Base-by-base conservation (phyloP, 2,329 filamentous ascomycete species). In the Cladosporium phlei region DNA sequence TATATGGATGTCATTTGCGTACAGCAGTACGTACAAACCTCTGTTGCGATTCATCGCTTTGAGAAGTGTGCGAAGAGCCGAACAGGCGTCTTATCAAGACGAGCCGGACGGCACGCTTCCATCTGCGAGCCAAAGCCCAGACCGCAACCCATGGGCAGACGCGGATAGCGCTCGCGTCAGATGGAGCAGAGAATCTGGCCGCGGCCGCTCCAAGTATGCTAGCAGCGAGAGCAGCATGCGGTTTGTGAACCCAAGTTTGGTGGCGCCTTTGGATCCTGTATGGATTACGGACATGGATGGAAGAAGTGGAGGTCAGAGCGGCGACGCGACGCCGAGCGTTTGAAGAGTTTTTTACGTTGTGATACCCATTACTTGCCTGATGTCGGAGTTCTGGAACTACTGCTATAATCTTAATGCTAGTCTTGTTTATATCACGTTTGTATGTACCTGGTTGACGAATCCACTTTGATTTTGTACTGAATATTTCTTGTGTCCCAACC, bases 11-110 rank as follows among this genome's bases (percentile, higher is more conserved):
- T 85, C 80, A 53, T 86, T 87, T 65, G 86, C 88, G 55, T 97
- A 88, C 63, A 77, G 79, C 33, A 77, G 78, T 34, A 86, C 85
- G 1, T 98, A 93, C 59, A 86, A 88, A 59, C 91, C 93, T 0
- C 70, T 98, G 50, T 95, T 90, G 66, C 85, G 82, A 57, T 96
- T 93, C 63, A 97, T 98, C 63, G 89, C 94, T 21, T 72, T 98
- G 34, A 79, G 88, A 52, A 95, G 88, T 58, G 88, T 98, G 49
- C 79, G 83, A 54, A 74, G 80, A 20, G 76, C 79, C 2, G 74
- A 80, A 48, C 49, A 46, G 16, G 65, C 75, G n/a, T 71, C 73
- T 29, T 68, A 73, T 5, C 69, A 66, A 3, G 49, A 51, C 9
- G 38, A 54, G 19, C 35, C 45, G 21, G 45, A 47, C 32, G 35